Conservation (phyloP, 2,329 filamentous ascomycete genomes). For the Fusarium stilboides region DNA sequence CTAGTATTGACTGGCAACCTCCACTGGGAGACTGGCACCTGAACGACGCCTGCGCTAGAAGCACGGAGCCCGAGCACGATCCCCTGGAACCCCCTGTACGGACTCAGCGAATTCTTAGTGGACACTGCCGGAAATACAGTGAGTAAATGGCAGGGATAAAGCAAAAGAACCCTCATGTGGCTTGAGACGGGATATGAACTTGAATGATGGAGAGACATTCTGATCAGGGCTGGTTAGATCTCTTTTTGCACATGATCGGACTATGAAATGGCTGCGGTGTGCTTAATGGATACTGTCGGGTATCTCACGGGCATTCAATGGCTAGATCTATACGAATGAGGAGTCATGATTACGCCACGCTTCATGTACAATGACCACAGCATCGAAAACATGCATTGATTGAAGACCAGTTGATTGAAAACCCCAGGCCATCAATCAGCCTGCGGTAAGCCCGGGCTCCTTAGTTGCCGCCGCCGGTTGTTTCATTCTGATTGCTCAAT, state of each 20-base stretch:
- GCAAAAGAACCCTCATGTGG: conserved; percentile 26
- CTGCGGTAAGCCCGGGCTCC: conserved; percentile 9
- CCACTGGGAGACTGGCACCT: conserved; percentile 28
- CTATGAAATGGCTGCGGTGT: conserved; percentile 7
- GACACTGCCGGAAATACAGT: conserved; percentile 37
- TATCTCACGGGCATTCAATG: background rate
- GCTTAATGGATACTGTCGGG: conserved; percentile 12
- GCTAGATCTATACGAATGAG: conserved; percentile 12
- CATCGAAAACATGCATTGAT: conserved; percentile 9
- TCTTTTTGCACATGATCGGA: conserved; percentile 16
- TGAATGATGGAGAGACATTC: conserved; percentile 46
- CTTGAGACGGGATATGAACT: conserved; percentile 38
- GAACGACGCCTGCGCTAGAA: conserved; percentile 31
- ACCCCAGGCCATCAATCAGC: conserved; percentile 1
- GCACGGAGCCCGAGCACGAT: conserved; percentile 20
- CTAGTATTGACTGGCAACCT: conserved; percentile 6
- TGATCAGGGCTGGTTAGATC: conserved; percentile 38
- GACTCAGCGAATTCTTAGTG: conserved; percentile 39
- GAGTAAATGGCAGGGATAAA: conserved; percentile 20
- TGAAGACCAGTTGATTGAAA: background rate
- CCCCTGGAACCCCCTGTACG: conserved; percentile 36
- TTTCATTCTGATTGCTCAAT: conserved; percentile 49
- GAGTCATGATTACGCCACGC: conserved; percentile 38
- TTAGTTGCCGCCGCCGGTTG: conserved; percentile 45
- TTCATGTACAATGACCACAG: conserved; percentile 34